Conservation (phyloP, 495 filamentous ascomycete species). For the Penicillium pancosmium region DNA sequence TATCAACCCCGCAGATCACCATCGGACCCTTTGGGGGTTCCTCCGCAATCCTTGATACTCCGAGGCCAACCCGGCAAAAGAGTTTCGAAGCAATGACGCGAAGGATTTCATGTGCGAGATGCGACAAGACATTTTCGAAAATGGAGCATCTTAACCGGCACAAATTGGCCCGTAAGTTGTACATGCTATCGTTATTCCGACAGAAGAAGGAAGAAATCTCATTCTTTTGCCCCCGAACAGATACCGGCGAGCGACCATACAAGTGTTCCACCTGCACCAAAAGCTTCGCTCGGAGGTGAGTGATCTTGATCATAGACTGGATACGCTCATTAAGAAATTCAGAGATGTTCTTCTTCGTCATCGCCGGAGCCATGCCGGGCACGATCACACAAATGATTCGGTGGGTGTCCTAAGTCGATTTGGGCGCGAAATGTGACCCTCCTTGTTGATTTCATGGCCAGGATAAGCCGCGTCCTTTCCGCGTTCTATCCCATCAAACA, state of each 20-base stretch:
- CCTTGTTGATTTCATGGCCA: too few relatives aligned
- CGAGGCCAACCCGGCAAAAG: too few relatives aligned
- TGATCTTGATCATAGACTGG: background rate
- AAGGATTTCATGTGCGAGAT: slow-evolving; percentile 13
- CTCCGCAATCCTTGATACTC: too few relatives aligned
- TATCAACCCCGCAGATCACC: background rate
- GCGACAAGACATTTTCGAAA: slow-evolving; percentile 18
- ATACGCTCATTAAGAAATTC: background rate
- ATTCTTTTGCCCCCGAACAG: background rate
- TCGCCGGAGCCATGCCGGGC: slow-evolving; percentile 11
- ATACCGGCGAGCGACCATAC: slow-evolving; percentile 15
- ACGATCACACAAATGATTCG: background rate
- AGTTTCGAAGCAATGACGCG: background rate
- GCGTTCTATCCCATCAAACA: too few relatives aligned
- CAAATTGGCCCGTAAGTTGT: slow-evolving; percentile 9
- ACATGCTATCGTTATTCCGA: too few relatives aligned
- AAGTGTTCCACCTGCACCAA: slow-evolving; percentile 14
- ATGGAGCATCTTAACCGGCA: slow-evolving; percentile 16
- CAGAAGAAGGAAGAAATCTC: background rate
- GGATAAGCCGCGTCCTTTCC: too few relatives aligned
- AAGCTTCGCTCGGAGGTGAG: slow-evolving; percentile 10
- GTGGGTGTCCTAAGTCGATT: too few relatives aligned
- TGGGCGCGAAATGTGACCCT: too few relatives aligned
- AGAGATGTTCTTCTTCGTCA: slow-evolving; percentile 16
- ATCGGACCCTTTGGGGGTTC: background rate